These are phyloP conservation scores for Smittium culicis DNA, from an alignment of 371 early-diverging fungal genomes.

Conservation along the genomic window DNA sequence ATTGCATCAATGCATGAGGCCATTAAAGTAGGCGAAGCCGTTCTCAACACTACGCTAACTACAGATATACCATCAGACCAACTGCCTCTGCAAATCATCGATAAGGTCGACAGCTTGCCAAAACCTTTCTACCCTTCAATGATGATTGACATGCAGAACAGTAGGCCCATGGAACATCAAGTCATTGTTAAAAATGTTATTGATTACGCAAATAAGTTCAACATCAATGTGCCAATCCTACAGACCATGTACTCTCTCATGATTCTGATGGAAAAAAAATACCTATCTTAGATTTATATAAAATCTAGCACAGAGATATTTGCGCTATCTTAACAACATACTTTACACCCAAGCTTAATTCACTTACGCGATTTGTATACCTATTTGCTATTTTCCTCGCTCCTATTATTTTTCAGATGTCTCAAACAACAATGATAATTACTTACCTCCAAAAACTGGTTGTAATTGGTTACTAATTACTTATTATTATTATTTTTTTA, in stretches of 20 bases:
- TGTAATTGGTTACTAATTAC: too few relatives aligned
- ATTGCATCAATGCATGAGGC: slow-evolving; percentile 47
- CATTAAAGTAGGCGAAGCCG: slow-evolving; percentile 33
- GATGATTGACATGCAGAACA: slow-evolving; percentile 27
- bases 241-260: slow-evolving; percentile 26
- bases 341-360: too few relatives aligned
- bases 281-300: too few relatives aligned
- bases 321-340: too few relatives aligned
- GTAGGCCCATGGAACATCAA: slow-evolving; percentile 32
- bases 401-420: too few relatives aligned
- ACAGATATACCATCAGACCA: not conserved
- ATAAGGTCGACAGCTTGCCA: slow-evolving; percentile 7
- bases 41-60: slow-evolving; percentile 22
- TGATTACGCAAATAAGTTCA: slow-evolving; percentile 16
- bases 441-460: too few relatives aligned
- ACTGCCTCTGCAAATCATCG: slow-evolving; percentile 18
- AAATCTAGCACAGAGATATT: too few relatives aligned
- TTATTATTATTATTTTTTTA: too few relatives aligned
- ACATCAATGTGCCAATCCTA: slow-evolving; percentile 23
- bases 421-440: too few relatives aligned
- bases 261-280: not conserved
- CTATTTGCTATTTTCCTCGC: too few relatives aligned
- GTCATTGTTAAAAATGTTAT: slow-evolving; percentile 28
- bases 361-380: too few relatives aligned
- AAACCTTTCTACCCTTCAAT: slow-evolving; percentile 27